phyloP scores from a whole-genome alignment of 768 basidiomycete species.

The Mycena vitilis region DNA sequence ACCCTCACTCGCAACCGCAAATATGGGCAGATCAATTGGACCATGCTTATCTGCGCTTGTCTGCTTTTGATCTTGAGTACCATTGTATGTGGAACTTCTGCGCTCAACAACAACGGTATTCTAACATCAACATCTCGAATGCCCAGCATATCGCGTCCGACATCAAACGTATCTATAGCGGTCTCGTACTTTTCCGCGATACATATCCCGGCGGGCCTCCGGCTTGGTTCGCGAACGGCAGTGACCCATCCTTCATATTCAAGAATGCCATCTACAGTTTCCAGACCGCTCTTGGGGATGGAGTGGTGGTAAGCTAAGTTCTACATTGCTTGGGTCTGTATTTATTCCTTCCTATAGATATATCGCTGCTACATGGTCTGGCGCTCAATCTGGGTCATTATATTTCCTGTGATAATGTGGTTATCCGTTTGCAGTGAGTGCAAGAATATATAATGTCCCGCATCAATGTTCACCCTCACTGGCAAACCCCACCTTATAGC shows the following conservation, averaged over 20 bases:
- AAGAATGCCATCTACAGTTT: conserved; percentile 30
- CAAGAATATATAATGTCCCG: not conserved
- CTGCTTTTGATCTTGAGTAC: conserved; percentile 46
- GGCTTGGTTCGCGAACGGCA: conserved; percentile 41
- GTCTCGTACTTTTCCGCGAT: conserved; percentile 40
- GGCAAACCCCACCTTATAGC: not conserved
- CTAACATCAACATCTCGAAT: not conserved
- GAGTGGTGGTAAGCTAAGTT: conserved; percentile 14
- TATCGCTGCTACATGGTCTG: conserved; percentile 45
- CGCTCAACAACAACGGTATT: too few relatives aligned
- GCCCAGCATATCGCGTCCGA: conserved; percentile 43
- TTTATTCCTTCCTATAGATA: conserved; percentile 8
- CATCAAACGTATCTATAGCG: conserved; percentile 41
- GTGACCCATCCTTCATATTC: conserved; percentile 44
- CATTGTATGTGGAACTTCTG: conserved; percentile 27
- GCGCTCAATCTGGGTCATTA: conserved; percentile 42
- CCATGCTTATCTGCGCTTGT: conserved; percentile 40
- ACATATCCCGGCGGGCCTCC: conserved; percentile 35
- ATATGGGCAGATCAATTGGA: conserved; percentile 32
- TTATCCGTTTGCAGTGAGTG: conserved; percentile 5
- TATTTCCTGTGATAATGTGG: conserved; percentile 46
- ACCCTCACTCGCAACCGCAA: conserved; percentile 30
- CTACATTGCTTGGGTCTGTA: not conserved
- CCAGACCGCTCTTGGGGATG: conserved; percentile 26
- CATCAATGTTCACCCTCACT: too few relatives aligned